Evolutionary conservation across 441 rosid species (phyloP), one percentile per base, ranked within the genome.

Genomic region (Pelargonium fulgidum): DNA sequence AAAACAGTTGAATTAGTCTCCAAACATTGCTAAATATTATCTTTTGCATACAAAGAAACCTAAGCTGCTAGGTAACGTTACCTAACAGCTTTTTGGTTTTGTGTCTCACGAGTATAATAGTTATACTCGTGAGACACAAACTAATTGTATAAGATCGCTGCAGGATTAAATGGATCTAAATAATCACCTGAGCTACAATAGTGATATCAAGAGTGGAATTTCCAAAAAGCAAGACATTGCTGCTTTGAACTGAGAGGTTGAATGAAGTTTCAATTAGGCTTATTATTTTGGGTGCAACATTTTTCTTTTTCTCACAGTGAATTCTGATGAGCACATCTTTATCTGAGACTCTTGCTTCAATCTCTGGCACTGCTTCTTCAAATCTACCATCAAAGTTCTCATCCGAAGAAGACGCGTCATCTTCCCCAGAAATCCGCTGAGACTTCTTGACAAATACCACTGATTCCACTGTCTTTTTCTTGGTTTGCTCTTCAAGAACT

Each of bases 261-360:
- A 88, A 36, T 7, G 8, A 79, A 74, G 75, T 83, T 76, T 88
- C 92, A 10, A 93, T 58, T 8, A 84, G 81, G 66, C 70, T 64
- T 8, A 89, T 70, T 68, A 93, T 81, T 69, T 86, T 88, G 0
- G 76, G 16, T 3, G 82, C 13, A 48, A 80, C 67, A 0, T 89
- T 85, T 75, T 70, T 78, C 29, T 77, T 83, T 61, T 84, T 93
- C 75, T 81, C 87, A 63, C 90, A 86, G 26, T 88, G 92, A 75
- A 93, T 81, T 67, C 88, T 83, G 59, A 93, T 81, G 4, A 93
- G 84, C 26, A 93, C 82, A 62, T 89, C 92, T 36, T 76, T 80
- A 17, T 81, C 94, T 0, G 87, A 82, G 41, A 81, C 81, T 73
- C 85, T 81, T 0, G 91, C 97, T 83, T 93, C 98, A 13, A 93